These are phyloP conservation scores for Nitzschia palea DNA, from an alignment of 108 stramenopile genomes.

Conservation along the genomic window DNA sequence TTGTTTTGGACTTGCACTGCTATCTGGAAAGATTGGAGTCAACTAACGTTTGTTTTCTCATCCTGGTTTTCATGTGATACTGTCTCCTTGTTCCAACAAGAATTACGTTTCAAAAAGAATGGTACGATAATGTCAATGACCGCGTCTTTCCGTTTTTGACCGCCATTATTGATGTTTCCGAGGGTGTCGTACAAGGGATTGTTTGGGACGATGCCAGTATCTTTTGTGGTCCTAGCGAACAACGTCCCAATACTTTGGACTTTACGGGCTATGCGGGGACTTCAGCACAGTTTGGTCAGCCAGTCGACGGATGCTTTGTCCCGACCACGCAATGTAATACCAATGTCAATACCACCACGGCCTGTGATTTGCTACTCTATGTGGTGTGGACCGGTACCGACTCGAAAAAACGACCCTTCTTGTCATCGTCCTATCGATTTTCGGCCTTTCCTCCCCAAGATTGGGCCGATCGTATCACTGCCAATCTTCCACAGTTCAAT, in stretches of 20 bases:
- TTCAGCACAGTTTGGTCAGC: constrained; percentile 26
- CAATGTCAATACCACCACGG: constrained; percentile 6
- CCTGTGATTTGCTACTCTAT: constrained; percentile 82
- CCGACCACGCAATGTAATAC: constrained; percentile 40
- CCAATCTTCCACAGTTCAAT: not conserved
- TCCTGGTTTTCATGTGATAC: too few relatives aligned
- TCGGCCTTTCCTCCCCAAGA: constrained; percentile 77
- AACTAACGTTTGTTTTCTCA: too few relatives aligned
- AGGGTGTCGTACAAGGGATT: constrained; percentile 79
- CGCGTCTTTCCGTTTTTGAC: constrained; percentile 78
- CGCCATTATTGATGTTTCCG: constrained; percentile 83
- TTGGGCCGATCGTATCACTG: constrained; percentile 49
- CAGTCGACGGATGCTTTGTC: constrained; percentile 66
- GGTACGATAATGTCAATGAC: constrained; percentile 52
- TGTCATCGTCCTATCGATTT: constrained; percentile 74
- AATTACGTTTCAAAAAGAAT: too few relatives aligned
- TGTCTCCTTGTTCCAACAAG: too few relatives aligned
- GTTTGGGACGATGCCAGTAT: constrained; percentile 92
- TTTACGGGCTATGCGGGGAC: constrained; percentile 53
- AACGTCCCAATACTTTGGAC: constrained; percentile 76
- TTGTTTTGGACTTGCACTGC: too few relatives aligned
- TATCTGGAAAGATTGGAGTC: too few relatives aligned
- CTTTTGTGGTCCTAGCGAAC: constrained; percentile 64
- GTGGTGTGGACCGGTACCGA: constrained; percentile 95
- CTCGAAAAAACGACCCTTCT: constrained; percentile 64